Percentiles rank a stretch among this genome's conserved stretches.
Evolutionary conservation across 176 grass and related monocot species (phyloP).

Genomic region (Pharus latifolius): DNA sequence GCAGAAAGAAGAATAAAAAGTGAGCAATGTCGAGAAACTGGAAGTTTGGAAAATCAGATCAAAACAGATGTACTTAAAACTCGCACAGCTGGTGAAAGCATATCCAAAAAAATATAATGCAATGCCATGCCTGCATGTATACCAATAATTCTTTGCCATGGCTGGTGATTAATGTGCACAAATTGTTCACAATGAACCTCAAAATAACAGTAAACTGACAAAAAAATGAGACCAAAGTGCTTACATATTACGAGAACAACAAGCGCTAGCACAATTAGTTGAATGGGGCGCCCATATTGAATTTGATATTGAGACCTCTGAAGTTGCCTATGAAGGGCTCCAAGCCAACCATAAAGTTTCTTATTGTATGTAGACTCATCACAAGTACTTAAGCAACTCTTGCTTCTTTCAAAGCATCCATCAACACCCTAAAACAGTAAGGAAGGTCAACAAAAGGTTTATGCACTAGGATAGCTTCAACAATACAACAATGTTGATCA

Average conservation of each 20-base stretch:
- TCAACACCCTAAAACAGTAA: constrained; percentile 26
- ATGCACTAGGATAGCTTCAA: background rate
- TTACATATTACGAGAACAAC: constrained; percentile 44
- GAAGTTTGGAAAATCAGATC: too few species aligned
- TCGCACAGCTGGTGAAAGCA: background rate
- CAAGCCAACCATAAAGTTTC: constrained; percentile 66
- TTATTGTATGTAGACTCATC: constrained; percentile 49
- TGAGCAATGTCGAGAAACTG: too few species aligned
- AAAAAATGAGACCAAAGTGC: constrained; percentile 15
- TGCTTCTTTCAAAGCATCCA: constrained; percentile 56
- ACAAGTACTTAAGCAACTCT: constrained; percentile 47
- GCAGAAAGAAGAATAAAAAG: too few species aligned
- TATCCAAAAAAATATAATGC: background rate
- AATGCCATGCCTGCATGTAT: background rate
- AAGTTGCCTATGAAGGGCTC: constrained; percentile 50
- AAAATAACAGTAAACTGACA: background rate
- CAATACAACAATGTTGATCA: too few species aligned
- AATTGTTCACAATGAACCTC: background rate
- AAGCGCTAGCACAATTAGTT: constrained; percentile 24
- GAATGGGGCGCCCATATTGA: constrained; percentile 43
- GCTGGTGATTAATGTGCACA: background rate
- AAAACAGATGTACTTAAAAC: too few species aligned
- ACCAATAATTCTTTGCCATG: background rate
- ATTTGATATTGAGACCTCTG: constrained; percentile 75
- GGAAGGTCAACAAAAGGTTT: background rate